Conservation (phyloP, 768 basidiomycete genomes). For the Polyporus arcularius region DNA sequence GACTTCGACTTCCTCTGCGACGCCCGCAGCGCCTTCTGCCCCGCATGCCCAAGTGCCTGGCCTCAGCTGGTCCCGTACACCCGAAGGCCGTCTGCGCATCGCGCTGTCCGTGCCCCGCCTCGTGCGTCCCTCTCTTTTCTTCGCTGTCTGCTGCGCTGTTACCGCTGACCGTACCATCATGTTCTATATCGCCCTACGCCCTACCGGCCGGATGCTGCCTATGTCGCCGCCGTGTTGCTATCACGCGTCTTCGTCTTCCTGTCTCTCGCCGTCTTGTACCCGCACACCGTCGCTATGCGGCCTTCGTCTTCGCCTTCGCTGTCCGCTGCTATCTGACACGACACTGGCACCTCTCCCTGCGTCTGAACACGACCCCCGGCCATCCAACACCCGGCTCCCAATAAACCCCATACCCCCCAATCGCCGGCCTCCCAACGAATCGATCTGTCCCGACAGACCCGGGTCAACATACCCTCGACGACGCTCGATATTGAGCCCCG, state of each 20-base stretch:
- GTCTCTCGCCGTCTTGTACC: neutral
- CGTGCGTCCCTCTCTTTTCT: constrained; percentile 42
- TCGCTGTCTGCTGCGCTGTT: neutral
- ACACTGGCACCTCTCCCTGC: neutral
- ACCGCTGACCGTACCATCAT: neutral
- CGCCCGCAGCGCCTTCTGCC: neutral
- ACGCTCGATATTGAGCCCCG: constrained; percentile 68
- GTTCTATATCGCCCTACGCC: neutral
- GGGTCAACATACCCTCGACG: constrained; percentile 43
- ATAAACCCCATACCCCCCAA: neutral
- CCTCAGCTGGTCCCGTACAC: constrained; percentile 57
- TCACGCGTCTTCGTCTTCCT: neutral
- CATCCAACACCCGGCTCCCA: neutral
- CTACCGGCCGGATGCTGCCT: neutral
- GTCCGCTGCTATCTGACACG: too few species aligned
- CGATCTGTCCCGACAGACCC: constrained; percentile 40
- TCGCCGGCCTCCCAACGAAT: neutral
- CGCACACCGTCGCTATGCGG: neutral
- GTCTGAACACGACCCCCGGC: neutral
- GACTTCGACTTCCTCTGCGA: neutral
- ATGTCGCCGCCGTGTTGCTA: too few species aligned
- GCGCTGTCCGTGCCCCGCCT: constrained; percentile 56
- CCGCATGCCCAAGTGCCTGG: constrained; percentile 5
- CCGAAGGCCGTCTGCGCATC: constrained; percentile 40
- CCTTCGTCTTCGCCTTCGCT: too few species aligned